Percentiles rank a stretch among this genome's conserved stretches.
These are phyloP conservation scores for Daldinia sp. DNA, from an alignment of 2,329 filamentous ascomycete genomes.

Conservation along the genomic window DNA sequence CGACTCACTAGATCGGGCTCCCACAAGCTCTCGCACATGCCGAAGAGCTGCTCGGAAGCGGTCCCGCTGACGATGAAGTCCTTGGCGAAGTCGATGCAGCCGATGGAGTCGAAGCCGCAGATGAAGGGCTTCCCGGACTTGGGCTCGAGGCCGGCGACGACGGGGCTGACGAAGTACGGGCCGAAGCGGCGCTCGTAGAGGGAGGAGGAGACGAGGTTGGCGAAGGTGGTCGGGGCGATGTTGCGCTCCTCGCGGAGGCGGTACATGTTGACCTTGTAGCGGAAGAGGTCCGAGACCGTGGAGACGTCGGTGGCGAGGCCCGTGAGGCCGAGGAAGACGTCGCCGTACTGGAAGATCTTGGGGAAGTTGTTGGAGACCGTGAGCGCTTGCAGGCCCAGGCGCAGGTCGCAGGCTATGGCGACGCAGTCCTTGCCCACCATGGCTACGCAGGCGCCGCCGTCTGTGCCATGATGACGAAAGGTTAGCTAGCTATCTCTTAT, in stretches of 20 bases:
- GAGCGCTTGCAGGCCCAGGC: slow-evolving; percentile 93
- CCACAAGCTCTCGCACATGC: slow-evolving; percentile 98
- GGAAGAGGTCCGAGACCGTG: slow-evolving; percentile 96
- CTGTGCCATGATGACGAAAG: slow-evolving; percentile 53
- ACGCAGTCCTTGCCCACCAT: slow-evolving; percentile 99
- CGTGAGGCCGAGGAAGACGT: slow-evolving; percentile 94
- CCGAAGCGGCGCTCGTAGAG: slow-evolving; percentile 97
- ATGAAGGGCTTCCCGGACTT: slow-evolving; percentile 97
- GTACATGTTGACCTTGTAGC: slow-evolving; percentile 99
- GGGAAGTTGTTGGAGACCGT: slow-evolving; percentile 99
- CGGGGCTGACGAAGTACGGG: slow-evolving; percentile 94
- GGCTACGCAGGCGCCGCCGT: slow-evolving; percentile 94
- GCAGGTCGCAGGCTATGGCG: slow-evolving; percentile 98
- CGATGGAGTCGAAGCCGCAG: slow-evolving; percentile 98
- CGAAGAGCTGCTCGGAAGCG: slow-evolving; percentile 96
- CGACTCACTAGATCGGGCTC: slow-evolving; percentile 90
- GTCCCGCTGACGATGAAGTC: slow-evolving; percentile 99
- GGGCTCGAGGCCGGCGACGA: slow-evolving; percentile 93
- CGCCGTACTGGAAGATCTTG: slow-evolving; percentile 98
- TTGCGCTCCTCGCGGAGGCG: slow-evolving; percentile 96
- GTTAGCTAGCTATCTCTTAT: slow-evolving; percentile 32
- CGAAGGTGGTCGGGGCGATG: slow-evolving; percentile 94
- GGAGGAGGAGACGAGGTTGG: slow-evolving; percentile 90
- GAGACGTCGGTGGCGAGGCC: slow-evolving; percentile 95
- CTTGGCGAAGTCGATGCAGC: slow-evolving; percentile 99